Conservation (phyloP, 2,329 filamentous ascomycete species). For the Colletotrichum chrysophilum region DNA sequence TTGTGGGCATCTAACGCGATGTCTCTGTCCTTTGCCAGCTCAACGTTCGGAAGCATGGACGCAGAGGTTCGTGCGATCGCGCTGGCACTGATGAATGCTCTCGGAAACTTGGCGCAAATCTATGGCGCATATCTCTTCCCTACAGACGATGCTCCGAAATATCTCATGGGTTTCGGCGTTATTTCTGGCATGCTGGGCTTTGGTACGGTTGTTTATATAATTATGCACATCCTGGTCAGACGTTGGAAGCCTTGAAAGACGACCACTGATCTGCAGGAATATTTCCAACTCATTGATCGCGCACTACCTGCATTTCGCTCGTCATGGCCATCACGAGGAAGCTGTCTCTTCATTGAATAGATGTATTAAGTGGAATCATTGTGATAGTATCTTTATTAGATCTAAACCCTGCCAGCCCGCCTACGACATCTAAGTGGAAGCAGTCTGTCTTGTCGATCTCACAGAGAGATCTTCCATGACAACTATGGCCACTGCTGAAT, state of each 20-base stretch:
- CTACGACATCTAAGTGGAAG: neutral
- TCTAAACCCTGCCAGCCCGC: neutral
- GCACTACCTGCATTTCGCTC: too few species aligned
- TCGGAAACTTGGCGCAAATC: conserved; percentile 61
- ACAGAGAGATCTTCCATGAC: fast-evolving
- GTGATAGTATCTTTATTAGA: neutral
- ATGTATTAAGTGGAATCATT: neutral
- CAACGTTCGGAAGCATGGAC: conserved; percentile 53
- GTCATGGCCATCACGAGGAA: neutral
- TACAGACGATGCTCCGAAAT: conserved; percentile 50
- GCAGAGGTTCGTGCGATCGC: conserved; percentile 51
- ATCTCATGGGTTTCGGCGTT: conserved; percentile 44
- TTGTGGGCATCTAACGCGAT: conserved; percentile 60
- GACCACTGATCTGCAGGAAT: neutral
- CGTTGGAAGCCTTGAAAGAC: neutral
- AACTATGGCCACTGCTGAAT: neutral
- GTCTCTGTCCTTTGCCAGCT: conserved; percentile 54
- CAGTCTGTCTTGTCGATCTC: neutral
- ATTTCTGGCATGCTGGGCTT: conserved; percentile 17
- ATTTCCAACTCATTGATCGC: too few species aligned
- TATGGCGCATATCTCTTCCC: conserved; percentile 62
- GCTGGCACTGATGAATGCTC: conserved; percentile 56
- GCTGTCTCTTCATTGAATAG: neutral
- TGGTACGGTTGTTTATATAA: neutral
- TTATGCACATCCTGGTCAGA: conserved; percentile 1